These are phyloP conservation scores for Coffea humblotiana DNA, from an alignment of 305 asterid genomes.

Conservation along the genomic window DNA sequence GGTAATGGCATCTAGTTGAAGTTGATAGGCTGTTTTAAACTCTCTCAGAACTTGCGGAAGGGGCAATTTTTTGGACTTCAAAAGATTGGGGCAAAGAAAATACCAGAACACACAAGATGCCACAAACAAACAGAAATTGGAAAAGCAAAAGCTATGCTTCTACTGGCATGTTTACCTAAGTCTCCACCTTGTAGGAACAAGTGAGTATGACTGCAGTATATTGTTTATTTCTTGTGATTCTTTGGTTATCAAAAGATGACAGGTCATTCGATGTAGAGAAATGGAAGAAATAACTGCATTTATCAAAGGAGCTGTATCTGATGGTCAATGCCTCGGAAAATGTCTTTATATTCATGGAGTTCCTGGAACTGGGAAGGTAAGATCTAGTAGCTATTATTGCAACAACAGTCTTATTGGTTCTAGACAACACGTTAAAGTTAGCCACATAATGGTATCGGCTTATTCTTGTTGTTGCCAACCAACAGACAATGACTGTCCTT, in stretches of 20 bases:
- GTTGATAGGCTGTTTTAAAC: slow-evolving; percentile 22
- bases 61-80: slow-evolving; percentile 82
- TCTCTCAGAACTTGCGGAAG: slow-evolving; percentile 71
- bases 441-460: slow-evolving; percentile 12
- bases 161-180: slow-evolving; percentile 87
- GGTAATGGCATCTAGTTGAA: slow-evolving; percentile 27
- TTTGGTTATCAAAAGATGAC: slow-evolving; percentile 17
- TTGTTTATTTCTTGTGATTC: slow-evolving; percentile 8
- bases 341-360: slow-evolving; percentile 97
- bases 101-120: slow-evolving; percentile 82
- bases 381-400: slow-evolving; percentile 5
- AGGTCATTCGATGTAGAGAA: slow-evolving; percentile 53
- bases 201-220: slow-evolving; percentile 43
- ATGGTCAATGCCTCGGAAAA: slow-evolving; percentile 89
- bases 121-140: slow-evolving; percentile 91
- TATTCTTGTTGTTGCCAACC: slow-evolving; percentile 23
- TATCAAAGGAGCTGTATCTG: slow-evolving; percentile 89
- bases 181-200: slow-evolving; percentile 86
- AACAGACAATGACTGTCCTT: slow-evolving; percentile 97
- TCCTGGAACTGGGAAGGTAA: slow-evolving; percentile 99
- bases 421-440: not conserved
- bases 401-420: not conserved
- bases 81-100: slow-evolving; percentile 81
- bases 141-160: slow-evolving; percentile 84
- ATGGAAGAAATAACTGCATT: slow-evolving; percentile 83